Evolutionary conservation across 345 rosid genomes (phyloP).

Genomic region (Eucalyptus erythrocorys): DNA sequence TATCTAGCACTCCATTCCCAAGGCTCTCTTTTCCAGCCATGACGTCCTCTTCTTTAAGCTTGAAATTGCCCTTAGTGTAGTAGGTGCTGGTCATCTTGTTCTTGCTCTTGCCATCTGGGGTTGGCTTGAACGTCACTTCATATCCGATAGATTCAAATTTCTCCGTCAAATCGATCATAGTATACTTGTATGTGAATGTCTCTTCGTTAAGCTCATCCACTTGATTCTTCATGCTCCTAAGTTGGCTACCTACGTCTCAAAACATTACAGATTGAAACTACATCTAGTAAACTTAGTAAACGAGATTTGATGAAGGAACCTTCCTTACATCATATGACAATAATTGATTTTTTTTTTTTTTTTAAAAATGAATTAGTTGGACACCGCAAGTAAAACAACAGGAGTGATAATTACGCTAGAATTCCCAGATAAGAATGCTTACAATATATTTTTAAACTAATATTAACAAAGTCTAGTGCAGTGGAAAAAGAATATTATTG

Average conservation of each 20-base stretch:
- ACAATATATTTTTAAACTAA: not conserved
- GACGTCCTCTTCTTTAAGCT: conserved; percentile 6
- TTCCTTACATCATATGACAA: not conserved
- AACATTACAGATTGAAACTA: not conserved
- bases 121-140: not conserved
- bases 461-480: not conserved
- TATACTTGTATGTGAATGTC: not conserved
- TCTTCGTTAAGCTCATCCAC: not conserved
- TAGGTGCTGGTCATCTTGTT: not conserved
- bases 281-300: not conserved
- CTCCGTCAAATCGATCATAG: not conserved
- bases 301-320: not conserved
- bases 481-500: not conserved
- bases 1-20: too few relatives aligned
- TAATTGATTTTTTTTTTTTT: not conserved
- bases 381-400: not conserved
- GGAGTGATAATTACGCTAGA: not conserved
- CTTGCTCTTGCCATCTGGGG: not conserved
- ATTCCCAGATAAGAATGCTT: not conserved
- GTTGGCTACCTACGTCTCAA: not conserved
- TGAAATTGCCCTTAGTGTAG: not conserved
- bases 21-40: conserved; percentile 6
- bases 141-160: not conserved
- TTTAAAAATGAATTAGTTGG: not conserved
- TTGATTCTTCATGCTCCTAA: not conserved